Evolutionary conservation across 1,139 yeast species (phyloP).

Genomic region (Suhomyces wounanorum): DNA sequence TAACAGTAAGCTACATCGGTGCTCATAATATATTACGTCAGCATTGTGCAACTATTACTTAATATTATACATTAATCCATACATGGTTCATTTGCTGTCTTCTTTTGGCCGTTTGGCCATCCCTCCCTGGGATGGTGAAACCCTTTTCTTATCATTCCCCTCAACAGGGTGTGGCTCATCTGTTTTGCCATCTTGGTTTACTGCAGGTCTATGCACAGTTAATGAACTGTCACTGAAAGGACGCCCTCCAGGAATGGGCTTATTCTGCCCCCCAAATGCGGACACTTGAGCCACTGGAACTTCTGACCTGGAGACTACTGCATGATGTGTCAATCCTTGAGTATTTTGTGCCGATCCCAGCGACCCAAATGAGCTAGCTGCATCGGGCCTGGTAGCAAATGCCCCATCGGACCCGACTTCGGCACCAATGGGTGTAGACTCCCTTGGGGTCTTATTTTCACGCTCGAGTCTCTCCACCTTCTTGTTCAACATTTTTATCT

Average conservation of each 20-base stretch:
- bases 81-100: constrained; percentile 3
- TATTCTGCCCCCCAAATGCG: neutral
- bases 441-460: constrained; percentile 11
- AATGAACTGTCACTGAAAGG: constrained; percentile 35
- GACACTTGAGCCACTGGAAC: neutral
- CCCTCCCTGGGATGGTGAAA: constrained; percentile 7
- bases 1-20: neutral
- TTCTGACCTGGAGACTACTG: neutral
- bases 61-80: neutral
- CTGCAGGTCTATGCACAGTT: constrained; percentile 34
- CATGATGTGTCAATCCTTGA: neutral
- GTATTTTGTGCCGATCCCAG: neutral
- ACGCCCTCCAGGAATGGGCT: constrained; percentile 20
- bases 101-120: constrained; percentile 13
- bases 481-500: constrained; percentile 45
- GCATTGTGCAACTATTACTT: neutral
- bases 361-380: neutral
- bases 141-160: constrained; percentile 12
- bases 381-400: neutral
- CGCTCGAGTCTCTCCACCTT: constrained; percentile 40
- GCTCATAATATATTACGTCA: neutral
- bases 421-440: constrained; percentile 1
- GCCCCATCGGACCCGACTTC: constrained; percentile 1
- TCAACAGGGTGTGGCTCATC: constrained; percentile 1
- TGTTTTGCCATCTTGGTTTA: constrained; percentile 15